Conservation (phyloP, 2,329 filamentous ascomycete genomes). For the Teratosphaeria zuluensis region DNA sequence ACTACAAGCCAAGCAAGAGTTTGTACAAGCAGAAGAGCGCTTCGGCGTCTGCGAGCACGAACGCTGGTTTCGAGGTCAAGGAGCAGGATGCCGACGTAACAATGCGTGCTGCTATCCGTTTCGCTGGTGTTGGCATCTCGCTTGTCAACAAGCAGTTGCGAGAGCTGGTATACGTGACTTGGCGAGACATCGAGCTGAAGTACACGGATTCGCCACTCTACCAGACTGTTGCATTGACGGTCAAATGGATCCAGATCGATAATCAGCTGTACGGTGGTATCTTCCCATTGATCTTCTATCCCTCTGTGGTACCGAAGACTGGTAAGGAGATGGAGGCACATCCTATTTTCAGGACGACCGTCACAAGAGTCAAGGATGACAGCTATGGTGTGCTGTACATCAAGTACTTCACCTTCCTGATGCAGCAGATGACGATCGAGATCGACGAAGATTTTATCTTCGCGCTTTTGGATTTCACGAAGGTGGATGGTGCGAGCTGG, state of each 20-base stretch:
- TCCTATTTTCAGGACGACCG: conserved; percentile 82
- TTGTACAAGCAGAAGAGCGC: conserved; percentile 64
- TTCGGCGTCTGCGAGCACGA: conserved; percentile 47
- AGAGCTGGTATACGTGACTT: conserved; percentile 86
- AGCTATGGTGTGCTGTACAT: conserved; percentile 97
- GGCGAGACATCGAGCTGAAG: conserved; percentile 81
- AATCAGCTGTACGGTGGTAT: conserved; percentile 97
- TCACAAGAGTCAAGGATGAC: conserved; percentile 94
- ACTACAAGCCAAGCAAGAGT: conserved; percentile 87
- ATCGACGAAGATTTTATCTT: conserved; percentile 98
- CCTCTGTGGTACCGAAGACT: conserved; percentile 94
- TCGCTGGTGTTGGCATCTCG: conserved; percentile 87
- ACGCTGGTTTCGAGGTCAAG: conserved; percentile 84
- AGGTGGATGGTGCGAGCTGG: conserved; percentile 85
- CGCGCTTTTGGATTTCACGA: conserved; percentile 86
- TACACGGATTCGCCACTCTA: conserved; percentile 90
- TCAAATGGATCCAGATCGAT: conserved; percentile 99
- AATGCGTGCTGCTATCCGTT: conserved; percentile 77
- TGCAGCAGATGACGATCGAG: conserved; percentile 97
- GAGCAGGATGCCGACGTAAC: conserved; percentile 78
- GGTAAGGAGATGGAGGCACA: conserved; percentile 93
- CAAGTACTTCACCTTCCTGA: conserved; percentile 87
- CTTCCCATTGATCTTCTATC: conserved; percentile 94
- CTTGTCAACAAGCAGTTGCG: conserved; percentile 86
- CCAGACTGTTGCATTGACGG: conserved; percentile 78